Base-by-base conservation (phyloP, 2,329 filamentous ascomycete genomes). In the Cercospora sp. region DNA sequence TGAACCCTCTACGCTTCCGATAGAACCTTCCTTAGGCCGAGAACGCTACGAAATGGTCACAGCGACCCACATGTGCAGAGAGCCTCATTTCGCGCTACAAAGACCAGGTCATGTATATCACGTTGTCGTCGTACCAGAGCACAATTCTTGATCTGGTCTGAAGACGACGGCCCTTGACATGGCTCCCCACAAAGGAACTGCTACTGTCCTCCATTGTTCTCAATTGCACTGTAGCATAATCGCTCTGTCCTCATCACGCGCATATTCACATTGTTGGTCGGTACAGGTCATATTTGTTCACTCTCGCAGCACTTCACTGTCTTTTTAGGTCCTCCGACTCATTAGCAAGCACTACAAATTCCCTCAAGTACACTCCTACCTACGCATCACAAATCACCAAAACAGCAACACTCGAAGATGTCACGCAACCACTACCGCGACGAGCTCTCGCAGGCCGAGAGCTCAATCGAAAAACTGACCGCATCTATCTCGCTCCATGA, bases 381-480 rank as follows among this genome's bases (percentile, higher is more conserved):
- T 33, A 45, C 10, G 4, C n/a, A 20, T 45, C 40, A n/a, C 16
- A 26, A 20, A 13, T 23, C 20, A 51, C 45, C 45, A 23, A 51
- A 5, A 1, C 10, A 55, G 23, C 12, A 30, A 28, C 18, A 55
- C 23, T 55, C 23, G 48, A 30, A 55, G 5, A 55, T 55, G 48
- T 13, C 48, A n/a, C 60, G 40, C 8, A 5, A 26, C 16, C 16
- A 13, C 26, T 28, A 30, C 7, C 8, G 13, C 20, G 60, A 42
- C n/a, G 60, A 62, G 28, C 42, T 62, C 40, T 51, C 60, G 60
- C 60, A 51, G 40, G 60, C 36, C 60, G 40, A 62, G 60, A 62
- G 40, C 23, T 45, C 40, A 13, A 45, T 62, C 28, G 60, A 62
- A 5, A 31, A 16, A 8, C 40, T 62, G 16, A 30, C 10, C 9